A percentile compares a stretch with the other conserved stretches of the same genome.
phyloP scores from a whole-genome alignment of 2,329 filamentous ascomycete genomes.

The Penicillium vulpinum region DNA sequence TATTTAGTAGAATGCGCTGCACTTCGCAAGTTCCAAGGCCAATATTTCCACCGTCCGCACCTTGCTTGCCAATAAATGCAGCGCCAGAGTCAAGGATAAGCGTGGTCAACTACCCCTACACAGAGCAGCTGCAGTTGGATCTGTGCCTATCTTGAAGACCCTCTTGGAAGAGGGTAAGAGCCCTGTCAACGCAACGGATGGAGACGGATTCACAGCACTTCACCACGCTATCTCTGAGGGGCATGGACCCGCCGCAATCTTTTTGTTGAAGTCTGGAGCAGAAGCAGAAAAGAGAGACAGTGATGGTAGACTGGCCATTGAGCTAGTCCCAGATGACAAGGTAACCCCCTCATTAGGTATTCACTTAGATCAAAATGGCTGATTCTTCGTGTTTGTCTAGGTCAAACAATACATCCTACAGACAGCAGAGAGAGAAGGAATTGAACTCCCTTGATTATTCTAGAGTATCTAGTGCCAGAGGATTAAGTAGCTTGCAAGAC shows the following conservation, averaged over 20 bases:
- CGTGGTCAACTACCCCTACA: constrained; percentile 89
- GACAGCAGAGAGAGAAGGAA: constrained; percentile 79
- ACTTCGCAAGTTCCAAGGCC: constrained; percentile 88
- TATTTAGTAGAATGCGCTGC: constrained; percentile 69
- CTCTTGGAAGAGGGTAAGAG: constrained; percentile 72
- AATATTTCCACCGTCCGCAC: constrained; percentile 78
- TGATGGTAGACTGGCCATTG: constrained; percentile 71
- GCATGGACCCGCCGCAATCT: constrained; percentile 76
- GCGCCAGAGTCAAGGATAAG: constrained; percentile 76
- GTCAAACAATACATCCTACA: constrained; percentile 75
- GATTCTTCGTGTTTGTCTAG: constrained; percentile 41
- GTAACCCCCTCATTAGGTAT: constrained; percentile 48
- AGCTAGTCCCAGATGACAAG: constrained; percentile 83
- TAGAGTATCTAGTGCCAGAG: background rate
- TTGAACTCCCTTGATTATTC: constrained; percentile 55
- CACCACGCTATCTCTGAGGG: constrained; percentile 69
- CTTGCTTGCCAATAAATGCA: constrained; percentile 74
- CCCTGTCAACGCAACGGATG: constrained; percentile 80
- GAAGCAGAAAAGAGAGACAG: constrained; percentile 74
- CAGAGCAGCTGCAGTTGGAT: constrained; percentile 85
- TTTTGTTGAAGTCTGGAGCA: constrained; percentile 79
- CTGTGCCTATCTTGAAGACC: constrained; percentile 79
- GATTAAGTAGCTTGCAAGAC: background rate
- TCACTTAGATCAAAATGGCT: background rate
- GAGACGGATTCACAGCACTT: constrained; percentile 79